These are phyloP conservation scores for Apiospora malaysiana DNA, from an alignment of 2,329 filamentous ascomycete species.

Conservation along the genomic window DNA sequence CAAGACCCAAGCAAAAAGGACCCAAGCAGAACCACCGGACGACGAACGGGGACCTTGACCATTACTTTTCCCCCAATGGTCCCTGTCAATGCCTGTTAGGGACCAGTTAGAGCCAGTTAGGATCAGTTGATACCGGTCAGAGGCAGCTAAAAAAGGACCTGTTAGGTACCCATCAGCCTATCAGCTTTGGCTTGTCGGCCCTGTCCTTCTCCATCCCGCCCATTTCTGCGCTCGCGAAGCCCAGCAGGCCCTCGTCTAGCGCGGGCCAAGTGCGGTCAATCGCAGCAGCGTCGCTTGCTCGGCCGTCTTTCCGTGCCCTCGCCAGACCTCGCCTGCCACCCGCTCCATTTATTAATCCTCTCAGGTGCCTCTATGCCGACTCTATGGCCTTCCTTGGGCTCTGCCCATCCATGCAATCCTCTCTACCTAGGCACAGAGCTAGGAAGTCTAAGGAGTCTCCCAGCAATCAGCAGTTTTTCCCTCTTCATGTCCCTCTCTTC, in stretches of 20 bases:
- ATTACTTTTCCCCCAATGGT: neutral
- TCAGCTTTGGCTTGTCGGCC: neutral
- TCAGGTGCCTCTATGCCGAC: no score
- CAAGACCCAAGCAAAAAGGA: neutral
- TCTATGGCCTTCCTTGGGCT: neutral
- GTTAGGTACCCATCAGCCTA: neutral
- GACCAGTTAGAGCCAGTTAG: no score
- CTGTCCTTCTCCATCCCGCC: no score
- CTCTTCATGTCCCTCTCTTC: no score
- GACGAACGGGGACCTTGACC: slow-evolving; percentile 1
- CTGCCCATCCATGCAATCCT: no score
- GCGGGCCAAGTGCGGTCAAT: slow-evolving; percentile 5
- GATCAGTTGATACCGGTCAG: no score
- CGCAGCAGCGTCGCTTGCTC: neutral
- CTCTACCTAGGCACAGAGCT: no score
- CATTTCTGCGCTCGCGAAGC: neutral
- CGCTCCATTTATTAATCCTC: neutral
- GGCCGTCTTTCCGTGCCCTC: slow-evolving; percentile 4
- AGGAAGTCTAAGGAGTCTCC: neutral
- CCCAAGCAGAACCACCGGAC: neutral
- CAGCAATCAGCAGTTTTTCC: no score
- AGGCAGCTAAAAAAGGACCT: neutral
- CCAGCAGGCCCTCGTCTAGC: neutral
- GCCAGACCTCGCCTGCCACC: neutral
- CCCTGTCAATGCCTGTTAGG: no score